A percentile compares a stretch with the other conserved stretches of the same genome.
Evolutionary conservation across 176 grass and related monocot species (phyloP).

Genomic region (Bonia amplexicaulis): DNA sequence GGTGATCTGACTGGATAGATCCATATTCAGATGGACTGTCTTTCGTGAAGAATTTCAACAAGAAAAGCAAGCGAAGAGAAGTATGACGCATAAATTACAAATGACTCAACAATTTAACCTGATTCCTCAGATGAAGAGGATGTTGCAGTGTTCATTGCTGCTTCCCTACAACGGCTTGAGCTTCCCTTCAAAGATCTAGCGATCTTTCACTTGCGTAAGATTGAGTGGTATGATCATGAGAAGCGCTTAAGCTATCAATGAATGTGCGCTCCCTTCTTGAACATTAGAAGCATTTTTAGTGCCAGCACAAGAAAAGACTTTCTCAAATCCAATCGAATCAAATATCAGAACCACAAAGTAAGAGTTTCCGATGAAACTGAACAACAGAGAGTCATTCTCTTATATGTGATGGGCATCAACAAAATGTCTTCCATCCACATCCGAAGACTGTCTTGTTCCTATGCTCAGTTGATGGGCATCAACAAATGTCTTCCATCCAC

Average conservation of each 20-base stretch:
- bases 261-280: background rate
- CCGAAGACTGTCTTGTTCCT: conserved; percentile 16
- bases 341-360: conserved; percentile 43
- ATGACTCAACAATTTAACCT: conserved; percentile 17
- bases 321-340: conserved; percentile 24
- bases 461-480: no score
- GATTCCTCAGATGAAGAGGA: conserved; percentile 14
- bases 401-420: conserved; percentile 25
- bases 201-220: background rate
- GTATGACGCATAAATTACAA: background rate
- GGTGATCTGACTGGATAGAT: no score
- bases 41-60: background rate
- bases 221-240: background rate
- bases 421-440: conserved; percentile 50
- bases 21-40: background rate
- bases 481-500: no score
- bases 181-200: background rate
- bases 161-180: background rate
- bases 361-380: conserved; percentile 14
- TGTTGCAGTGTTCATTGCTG: background rate
- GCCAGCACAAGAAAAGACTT: no score
- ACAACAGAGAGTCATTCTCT: conserved; percentile 37
- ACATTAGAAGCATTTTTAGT: background rate
- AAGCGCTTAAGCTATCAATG: background rate
- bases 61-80: background rate